Conservation (phyloP, 208 protist genomes). For the Acanthamoeba lenticulata region DNA sequence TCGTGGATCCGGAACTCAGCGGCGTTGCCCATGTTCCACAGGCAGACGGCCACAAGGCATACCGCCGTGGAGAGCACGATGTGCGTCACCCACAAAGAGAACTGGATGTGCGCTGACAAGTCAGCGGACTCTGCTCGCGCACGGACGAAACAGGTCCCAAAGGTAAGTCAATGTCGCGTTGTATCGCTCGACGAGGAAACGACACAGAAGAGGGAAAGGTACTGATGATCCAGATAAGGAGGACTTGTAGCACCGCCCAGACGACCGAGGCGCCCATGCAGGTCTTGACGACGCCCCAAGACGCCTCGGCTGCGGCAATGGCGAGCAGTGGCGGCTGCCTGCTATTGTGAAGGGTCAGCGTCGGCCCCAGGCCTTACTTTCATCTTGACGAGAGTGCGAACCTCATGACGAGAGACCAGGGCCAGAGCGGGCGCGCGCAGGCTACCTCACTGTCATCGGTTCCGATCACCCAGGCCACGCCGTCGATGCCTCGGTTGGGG, state of each 20-base stretch:
- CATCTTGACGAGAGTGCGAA: neutral
- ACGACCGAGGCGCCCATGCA: neutral
- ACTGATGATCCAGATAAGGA: neutral
- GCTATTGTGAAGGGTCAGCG: neutral
- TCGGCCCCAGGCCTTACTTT: too few relatives aligned
- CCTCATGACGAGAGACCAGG: neutral
- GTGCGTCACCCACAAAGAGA: neutral
- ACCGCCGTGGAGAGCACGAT: neutral
- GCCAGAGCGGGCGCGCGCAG: neutral
- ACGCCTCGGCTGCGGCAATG: neutral
- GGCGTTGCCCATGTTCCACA: conserved; percentile 12
- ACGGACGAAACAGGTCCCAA: neutral
- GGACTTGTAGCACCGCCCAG: neutral
- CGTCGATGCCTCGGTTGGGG: neutral
- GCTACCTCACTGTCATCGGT: neutral
- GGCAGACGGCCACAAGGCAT: neutral
- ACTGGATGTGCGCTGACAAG: too few relatives aligned
- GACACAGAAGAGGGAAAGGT: neutral
- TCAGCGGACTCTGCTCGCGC: too few relatives aligned
- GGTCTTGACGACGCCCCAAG: neutral
- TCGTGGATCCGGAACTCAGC: neutral
- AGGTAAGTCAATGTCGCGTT: neutral
- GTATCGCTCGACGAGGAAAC: too few relatives aligned
- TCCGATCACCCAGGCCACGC: neutral
- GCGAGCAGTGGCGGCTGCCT: neutral